Evolutionary conservation across 2,329 filamentous ascomycete species (phyloP).

Genomic region (Chalaropsis ovoidea): DNA sequence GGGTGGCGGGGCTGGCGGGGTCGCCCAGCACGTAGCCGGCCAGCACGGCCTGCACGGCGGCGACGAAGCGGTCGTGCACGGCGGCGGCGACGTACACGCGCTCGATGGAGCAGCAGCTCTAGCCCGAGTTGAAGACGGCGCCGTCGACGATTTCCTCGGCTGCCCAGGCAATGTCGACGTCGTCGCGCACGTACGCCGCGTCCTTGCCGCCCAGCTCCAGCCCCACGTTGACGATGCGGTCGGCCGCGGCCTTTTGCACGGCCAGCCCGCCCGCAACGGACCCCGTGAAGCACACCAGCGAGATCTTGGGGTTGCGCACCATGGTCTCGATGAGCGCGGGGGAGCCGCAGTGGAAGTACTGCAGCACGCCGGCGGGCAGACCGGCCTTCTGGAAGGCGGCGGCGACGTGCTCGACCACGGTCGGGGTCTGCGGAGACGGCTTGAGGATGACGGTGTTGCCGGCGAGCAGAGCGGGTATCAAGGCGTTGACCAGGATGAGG

Average conservation of each 20-base stretch:
- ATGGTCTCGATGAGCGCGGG: conserved; percentile 66
- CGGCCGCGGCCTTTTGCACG: conserved; percentile 73
- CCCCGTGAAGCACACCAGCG: conserved; percentile 84
- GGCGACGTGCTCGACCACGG: conserved; percentile 73
- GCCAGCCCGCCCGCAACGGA: conserved; percentile 80
- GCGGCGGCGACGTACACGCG: conserved; percentile 80
- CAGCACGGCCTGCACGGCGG: conserved; percentile 69
- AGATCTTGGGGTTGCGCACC: conserved; percentile 64
- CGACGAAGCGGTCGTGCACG: conserved; percentile 73
- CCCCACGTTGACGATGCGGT: conserved; percentile 74
- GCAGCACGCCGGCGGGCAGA: conserved; percentile 71
- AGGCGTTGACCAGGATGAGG: conserved; percentile 81
- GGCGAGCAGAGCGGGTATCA: conserved; percentile 80
- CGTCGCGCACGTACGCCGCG: conserved; percentile 74
- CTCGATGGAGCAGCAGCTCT: conserved; percentile 91
- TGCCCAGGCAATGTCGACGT: conserved; percentile 83
- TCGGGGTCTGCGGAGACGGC: conserved; percentile 89
- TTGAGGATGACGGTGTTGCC: conserved; percentile 91
- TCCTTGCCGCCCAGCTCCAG: conserved; percentile 93
- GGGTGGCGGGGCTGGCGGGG: conserved; percentile 65
- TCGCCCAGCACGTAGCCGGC: conserved; percentile 79
- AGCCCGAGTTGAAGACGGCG: conserved; percentile 95
- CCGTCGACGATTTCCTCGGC: conserved; percentile 93
- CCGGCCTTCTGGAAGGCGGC: conserved; percentile 70
- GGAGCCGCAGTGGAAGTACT: conserved; percentile 85